Evolutionary conservation across 2,329 filamentous ascomycete species (phyloP), one percentile per base, ranked within the genome.

Genomic region (Sporothrix brunneoviolacea): DNA sequence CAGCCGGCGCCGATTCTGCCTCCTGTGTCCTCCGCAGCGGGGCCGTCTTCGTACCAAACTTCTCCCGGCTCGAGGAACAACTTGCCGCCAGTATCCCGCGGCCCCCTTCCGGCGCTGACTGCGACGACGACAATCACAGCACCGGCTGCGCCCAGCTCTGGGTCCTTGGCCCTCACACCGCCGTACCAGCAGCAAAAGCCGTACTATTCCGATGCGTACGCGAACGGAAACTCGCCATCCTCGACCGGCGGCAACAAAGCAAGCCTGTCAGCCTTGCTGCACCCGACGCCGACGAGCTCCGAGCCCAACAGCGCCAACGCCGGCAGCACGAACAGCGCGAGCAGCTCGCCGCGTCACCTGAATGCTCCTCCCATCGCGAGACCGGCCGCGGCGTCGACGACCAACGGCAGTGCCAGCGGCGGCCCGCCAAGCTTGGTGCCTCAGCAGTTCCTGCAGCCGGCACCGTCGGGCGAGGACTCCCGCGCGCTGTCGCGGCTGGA

Each of bases 291-390:
- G 30, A 69, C 63, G 54, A 73, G 68, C 57, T 70, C 68, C 9
- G 73, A 72, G 52, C 63, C 68, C 42, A 68, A 56, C 39, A 70
- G 61, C 59, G 69, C 58, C 41, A 64, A 65, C 54, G 36, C 51
- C 24, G 69, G 56, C 39, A 69, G 60, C 60, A 69, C 57, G 42
- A 65, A 65, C 56, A 72, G 72, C 58, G 70, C 68, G 8, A 62
- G 62, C 55, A 78, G 73, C 57, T 82, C 78, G 45, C 73, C 75
- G 9, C 69, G 73, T 55, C 64, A 64, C 57, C 62, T 53, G 13
- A 47, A 40, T 4, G 46, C 46, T 2, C 33, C 27, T 9, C 38
- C 47, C 3, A 42, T 33, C 4, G 24, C 32, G 15, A 19, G 36
- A 2, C 18, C 38, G 4, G 47, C 35, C 13, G 16, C 44, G 1